A percentile compares a stretch with the other conserved stretches of the same genome.
These are phyloP conservation scores for Selaginella tamariscina DNA, from an alignment of 75 land plant species.

Conservation along the genomic window DNA sequence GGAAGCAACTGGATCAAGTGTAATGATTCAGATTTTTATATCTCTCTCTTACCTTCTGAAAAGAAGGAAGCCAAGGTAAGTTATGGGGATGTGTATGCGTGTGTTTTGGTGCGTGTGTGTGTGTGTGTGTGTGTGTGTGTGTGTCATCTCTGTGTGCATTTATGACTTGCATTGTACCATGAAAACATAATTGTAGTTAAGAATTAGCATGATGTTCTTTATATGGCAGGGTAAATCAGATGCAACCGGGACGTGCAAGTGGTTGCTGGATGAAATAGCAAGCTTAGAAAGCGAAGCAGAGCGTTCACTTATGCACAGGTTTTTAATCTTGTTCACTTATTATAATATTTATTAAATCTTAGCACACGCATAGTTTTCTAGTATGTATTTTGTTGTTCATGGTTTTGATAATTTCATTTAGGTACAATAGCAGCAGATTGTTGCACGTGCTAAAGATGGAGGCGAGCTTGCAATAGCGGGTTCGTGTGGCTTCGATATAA, in stretches of 20 bases:
- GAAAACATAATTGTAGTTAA: neutral
- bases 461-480: constrained; percentile 82
- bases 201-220: neutral
- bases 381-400: constrained; percentile 10
- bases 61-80: constrained; percentile 43
- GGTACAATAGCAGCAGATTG: constrained; percentile 87
- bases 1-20: constrained; percentile 74
- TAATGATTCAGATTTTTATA: constrained; percentile 75
- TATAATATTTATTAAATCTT: too few species aligned
- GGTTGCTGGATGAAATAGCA: constrained; percentile 70
- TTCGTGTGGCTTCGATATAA: constrained; percentile 98
- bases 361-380: too few species aligned
- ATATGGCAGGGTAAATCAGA: constrained; percentile 45
- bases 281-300: constrained; percentile 77
- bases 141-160: too few species aligned
- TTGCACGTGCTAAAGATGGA: constrained; percentile 46
- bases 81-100: neutral
- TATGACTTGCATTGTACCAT: neutral
- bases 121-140: too few species aligned
- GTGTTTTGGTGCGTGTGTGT: too few species aligned
- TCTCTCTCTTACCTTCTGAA: constrained; percentile 27
- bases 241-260: constrained; percentile 71
- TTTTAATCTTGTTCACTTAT: neutral
- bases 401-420: constrained; percentile 14
- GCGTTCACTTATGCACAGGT: constrained; percentile 98